Evolutionary conservation across 805 yeast genomes (phyloP), one percentile per base, ranked within the genome.

Genomic region (Teunomyces tritomae): DNA sequence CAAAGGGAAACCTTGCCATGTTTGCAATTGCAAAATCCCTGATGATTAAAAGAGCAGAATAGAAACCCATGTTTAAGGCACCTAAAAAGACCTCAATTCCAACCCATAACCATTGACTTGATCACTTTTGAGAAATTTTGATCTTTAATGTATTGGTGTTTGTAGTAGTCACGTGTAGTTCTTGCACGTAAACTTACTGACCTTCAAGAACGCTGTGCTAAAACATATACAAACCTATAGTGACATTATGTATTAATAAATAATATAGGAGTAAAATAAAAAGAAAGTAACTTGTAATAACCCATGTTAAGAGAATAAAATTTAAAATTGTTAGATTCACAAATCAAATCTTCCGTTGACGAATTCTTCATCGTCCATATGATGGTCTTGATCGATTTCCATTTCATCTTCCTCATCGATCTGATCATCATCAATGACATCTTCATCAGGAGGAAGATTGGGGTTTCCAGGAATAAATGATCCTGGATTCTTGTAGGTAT

Each of bases 341-440:
- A 90, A 76, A 65, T 90, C 97, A 62, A 90, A 89, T 56, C 89
- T 86, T 20, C 96, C 96, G 63, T 87, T 89, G 44, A 89, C 94
- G 70, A 87, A 88, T 58, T 86, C 91, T 60, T 71, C 76, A 50
- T 86, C 91, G 55, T 84, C 91, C 74, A 82, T 80, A 47, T 79
- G 82, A 55, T 82, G 83, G 55, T 82, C 77, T 53, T 71, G 77
- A 51, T 82, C 86, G 40, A 74, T 70, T 28, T 77, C 79, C 71
- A 74, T 73, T 41, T 71, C 74, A 43, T 72, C 74, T 37, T 63
- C 71, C 47, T 72, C 77, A 37, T 68, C 73, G 28, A 77, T 81
- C 41, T 80, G 81, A 50, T 70, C 74, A 42, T 85, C 94, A 57
- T 84, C 91, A 49, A 86, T 87, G 2, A 83, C 95, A 63, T 86